Percentiles rank a stretch among this genome's conserved stretches.
phyloP scores from a whole-genome alignment of 202 grass and related monocot genomes.

The Carex sylvatica region DNA sequence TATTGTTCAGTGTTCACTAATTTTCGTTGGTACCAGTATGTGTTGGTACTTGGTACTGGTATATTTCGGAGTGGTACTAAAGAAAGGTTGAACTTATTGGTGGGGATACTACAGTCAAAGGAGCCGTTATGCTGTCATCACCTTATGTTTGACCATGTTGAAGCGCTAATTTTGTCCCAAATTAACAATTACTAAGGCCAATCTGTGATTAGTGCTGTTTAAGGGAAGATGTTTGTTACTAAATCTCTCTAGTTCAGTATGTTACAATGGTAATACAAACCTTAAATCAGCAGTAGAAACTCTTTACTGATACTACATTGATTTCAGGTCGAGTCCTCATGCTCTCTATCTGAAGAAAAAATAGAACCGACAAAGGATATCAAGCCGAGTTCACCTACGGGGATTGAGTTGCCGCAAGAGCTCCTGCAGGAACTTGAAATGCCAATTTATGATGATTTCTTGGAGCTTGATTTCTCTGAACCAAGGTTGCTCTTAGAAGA shows the following conservation, averaged over 20 bases:
- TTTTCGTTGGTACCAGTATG: background rate
- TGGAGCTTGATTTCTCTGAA: constrained; percentile 49
- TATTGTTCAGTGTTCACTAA: constrained; percentile 15
- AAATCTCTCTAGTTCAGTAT: no score
- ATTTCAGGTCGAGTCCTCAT: constrained; percentile 23
- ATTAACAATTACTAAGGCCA: background rate
- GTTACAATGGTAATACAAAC: background rate
- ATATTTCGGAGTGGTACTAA: background rate
- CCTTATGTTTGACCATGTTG: background rate
- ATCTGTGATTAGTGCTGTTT: no score
- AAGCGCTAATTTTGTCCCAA: background rate
- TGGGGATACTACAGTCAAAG: background rate
- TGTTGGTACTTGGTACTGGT: background rate
- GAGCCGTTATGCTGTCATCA: background rate
- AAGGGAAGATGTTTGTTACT: no score
- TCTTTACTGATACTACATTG: background rate
- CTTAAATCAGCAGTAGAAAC: background rate
- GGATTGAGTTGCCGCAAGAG: constrained; percentile 46
- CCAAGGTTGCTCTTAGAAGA: constrained; percentile 53
- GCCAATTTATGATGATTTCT: constrained; percentile 58
- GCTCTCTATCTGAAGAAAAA: constrained; percentile 44
- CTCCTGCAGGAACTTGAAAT: constrained; percentile 64
- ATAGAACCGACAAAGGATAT: constrained; percentile 31
- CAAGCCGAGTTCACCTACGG: constrained; percentile 8
- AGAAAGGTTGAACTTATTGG: background rate